Conservation (phyloP, 257 asterid genomes). For the Solanum chmielewskii region DNA sequence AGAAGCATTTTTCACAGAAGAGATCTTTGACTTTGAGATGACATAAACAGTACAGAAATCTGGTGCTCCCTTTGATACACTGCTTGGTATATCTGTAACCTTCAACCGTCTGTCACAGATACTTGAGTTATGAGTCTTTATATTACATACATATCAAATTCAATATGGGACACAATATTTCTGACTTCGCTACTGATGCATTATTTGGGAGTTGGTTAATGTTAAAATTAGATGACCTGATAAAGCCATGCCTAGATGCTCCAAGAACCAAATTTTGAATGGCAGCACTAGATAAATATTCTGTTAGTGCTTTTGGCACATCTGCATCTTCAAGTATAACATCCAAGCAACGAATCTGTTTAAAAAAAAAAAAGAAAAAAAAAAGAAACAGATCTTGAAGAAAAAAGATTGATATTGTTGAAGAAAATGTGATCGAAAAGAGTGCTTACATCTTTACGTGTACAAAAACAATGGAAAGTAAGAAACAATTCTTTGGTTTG, state of each 20-base stretch:
- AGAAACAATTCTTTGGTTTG: conserved; percentile 49
- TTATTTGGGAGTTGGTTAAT: background rate
- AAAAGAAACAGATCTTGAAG: background rate
- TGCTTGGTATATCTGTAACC: conserved; percentile 45
- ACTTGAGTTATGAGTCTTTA: background rate
- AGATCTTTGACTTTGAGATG: conserved; percentile 69
- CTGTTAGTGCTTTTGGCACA: conserved; percentile 53
- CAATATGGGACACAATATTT: background rate
- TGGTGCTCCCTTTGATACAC: conserved; percentile 51
- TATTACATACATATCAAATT: background rate
- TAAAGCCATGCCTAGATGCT: conserved; percentile 63
- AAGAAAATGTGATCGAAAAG: background rate
- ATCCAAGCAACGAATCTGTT: conserved; percentile 59
- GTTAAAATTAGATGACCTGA: conserved; percentile 30
- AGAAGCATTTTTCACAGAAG: conserved; percentile 60
- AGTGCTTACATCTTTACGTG: conserved; percentile 66
- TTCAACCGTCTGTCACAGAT: conserved; percentile 43
- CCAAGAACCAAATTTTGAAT: conserved; percentile 76
- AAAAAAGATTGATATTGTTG: background rate
- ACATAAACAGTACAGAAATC: conserved; percentile 74
- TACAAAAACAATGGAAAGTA: conserved; percentile 71
- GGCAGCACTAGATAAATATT: conserved; percentile 53
- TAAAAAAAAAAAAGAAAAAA: background rate
- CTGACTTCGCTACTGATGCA: background rate
- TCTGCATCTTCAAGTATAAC: conserved; percentile 57